Conservation (phyloP, 306 rosid genomes). For the Fragaria ananassa region DNA sequence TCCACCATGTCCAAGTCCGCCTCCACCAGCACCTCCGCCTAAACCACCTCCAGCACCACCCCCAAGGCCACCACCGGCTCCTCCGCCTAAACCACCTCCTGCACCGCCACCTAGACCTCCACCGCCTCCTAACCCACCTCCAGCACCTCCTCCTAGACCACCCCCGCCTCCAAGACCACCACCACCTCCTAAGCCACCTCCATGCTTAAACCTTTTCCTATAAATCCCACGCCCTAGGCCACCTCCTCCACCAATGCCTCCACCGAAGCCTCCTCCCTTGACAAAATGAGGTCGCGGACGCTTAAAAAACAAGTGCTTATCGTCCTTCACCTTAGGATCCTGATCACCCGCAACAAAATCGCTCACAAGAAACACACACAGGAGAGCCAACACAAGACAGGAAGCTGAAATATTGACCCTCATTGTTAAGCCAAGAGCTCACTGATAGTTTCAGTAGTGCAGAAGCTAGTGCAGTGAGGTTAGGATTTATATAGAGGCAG, state of each 20-base stretch:
- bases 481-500: constrained; percentile 15
- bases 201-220: constrained; percentile 28
- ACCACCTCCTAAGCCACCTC: constrained; percentile 16
- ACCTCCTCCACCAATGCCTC: constrained; percentile 21
- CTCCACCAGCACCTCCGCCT: constrained; percentile 17
- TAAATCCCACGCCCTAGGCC: constrained; percentile 32
- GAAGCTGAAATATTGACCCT: constrained; percentile 3
- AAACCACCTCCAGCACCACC: constrained; percentile 26
- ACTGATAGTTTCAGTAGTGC: background rate
- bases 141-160: constrained; percentile 26
- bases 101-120: constrained; percentile 31
- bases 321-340: constrained; percentile 22
- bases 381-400: constrained; percentile 15
- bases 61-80: constrained; percentile 15
- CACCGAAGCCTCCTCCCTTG: constrained; percentile 17
- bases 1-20: constrained; percentile 26
- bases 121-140: constrained; percentile 28
- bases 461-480: constrained; percentile 6
- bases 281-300: constrained; percentile 22
- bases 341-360: constrained; percentile 32
- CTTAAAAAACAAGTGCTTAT: constrained; percentile 26
- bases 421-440: constrained; percentile 18
- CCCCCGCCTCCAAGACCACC: constrained; percentile 25
- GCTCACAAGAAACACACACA: constrained; percentile 24
- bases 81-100: constrained; percentile 29